Percentiles rank a stretch among this genome's conserved stretches.
These are phyloP conservation scores for Cicer judaicum DNA, from an alignment of 306 rosid genomes.

Conservation along the genomic window DNA sequence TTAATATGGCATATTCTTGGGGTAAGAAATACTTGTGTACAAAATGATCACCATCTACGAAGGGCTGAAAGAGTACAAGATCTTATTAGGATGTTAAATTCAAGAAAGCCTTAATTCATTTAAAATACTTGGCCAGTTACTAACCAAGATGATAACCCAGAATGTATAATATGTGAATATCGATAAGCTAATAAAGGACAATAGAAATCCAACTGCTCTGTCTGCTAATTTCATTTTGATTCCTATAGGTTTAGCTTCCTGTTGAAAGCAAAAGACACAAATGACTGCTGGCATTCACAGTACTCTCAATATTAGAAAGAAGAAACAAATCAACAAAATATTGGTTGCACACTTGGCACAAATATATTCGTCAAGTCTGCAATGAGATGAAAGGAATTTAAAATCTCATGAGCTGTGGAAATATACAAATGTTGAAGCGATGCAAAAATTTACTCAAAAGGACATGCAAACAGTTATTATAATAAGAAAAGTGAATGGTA, in stretches of 20 bases:
- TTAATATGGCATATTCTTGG: slow-evolving; percentile 83
- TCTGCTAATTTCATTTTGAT: slow-evolving; percentile 81
- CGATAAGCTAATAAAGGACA: slow-evolving; percentile 73
- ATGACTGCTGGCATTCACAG: slow-evolving; percentile 21
- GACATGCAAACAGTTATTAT: neutral
- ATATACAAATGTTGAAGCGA: neutral
- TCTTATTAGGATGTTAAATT: slow-evolving; percentile 29
- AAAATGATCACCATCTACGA: slow-evolving; percentile 87
- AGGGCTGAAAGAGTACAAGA: slow-evolving; percentile 75
- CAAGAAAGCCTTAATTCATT: neutral
- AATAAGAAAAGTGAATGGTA: neutral
- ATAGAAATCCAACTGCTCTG: slow-evolving; percentile 79
- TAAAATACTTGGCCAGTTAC: slow-evolving; percentile 42
- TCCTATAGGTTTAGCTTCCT: slow-evolving; percentile 51
- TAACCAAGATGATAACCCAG: slow-evolving; percentile 93
- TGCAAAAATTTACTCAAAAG: neutral
- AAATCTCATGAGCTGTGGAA: neutral
- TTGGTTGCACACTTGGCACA: slow-evolving; percentile 10
- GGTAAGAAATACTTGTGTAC: slow-evolving; percentile 84
- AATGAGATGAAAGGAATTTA: slow-evolving; percentile 21
- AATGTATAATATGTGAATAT: slow-evolving; percentile 89
- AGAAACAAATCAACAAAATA: slow-evolving; percentile 12
- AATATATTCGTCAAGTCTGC: neutral
- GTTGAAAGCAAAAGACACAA: slow-evolving; percentile 36
- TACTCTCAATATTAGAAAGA: slow-evolving; percentile 11